Percentiles rank a stretch among this genome's conserved stretches.
Evolutionary conservation across 257 asterid genomes (phyloP).

Genomic region (Paulownia fortunei): DNA sequence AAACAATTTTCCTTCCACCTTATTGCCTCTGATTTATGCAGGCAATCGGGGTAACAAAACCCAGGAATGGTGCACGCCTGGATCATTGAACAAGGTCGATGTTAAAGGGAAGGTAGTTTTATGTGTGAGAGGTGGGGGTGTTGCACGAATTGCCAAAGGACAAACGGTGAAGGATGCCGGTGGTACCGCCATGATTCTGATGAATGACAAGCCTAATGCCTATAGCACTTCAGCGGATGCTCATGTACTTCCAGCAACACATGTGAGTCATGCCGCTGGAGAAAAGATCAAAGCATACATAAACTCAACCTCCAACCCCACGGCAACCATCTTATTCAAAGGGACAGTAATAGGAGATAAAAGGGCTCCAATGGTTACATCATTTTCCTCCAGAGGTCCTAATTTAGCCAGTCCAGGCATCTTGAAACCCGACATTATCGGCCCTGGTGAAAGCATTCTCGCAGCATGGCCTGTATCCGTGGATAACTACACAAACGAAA

Average conservation of each 20-base stretch:
- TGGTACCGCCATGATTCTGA: constrained; percentile 46
- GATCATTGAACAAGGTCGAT: constrained; percentile 20
- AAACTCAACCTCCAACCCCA: constrained; percentile 26
- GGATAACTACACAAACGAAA: neutral
- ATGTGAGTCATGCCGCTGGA: constrained; percentile 34
- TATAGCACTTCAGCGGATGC: constrained; percentile 18
- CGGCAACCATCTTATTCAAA: constrained; percentile 30
- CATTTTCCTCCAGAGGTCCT: constrained; percentile 48
- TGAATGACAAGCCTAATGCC: constrained; percentile 22
- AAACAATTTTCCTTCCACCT: neutral
- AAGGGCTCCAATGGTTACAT: constrained; percentile 28
- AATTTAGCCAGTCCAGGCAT: constrained; percentile 33
- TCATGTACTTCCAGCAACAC: constrained; percentile 35
- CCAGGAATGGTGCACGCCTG: neutral
- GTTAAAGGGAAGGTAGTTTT: constrained; percentile 37
- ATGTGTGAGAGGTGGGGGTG: constrained; percentile 26
- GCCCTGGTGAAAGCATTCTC: constrained; percentile 41
- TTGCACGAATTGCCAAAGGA: constrained; percentile 18
- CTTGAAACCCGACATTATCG: constrained; percentile 44
- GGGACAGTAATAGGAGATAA: constrained; percentile 36
- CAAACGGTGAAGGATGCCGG: constrained; percentile 39
- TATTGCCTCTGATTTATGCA: constrained; percentile 33
- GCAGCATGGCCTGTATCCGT: constrained; percentile 39
- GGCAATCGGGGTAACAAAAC: constrained; percentile 18
- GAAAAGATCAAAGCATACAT: constrained; percentile 34